These are phyloP conservation scores for Fusarium siculi DNA, from an alignment of 2,329 filamentous ascomycete species.

Conservation along the genomic window DNA sequence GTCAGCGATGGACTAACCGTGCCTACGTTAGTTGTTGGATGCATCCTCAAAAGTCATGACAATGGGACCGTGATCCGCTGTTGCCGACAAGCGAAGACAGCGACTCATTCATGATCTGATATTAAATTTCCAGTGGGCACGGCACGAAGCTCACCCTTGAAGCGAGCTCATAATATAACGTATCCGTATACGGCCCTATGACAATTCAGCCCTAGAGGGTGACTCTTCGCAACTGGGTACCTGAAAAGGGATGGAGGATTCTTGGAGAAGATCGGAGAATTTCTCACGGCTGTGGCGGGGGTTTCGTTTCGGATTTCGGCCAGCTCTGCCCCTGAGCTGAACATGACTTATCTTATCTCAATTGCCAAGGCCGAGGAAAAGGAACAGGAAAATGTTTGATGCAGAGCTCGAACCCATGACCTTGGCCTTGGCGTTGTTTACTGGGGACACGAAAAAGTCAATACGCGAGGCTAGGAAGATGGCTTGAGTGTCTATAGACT, in stretches of 20 bases:
- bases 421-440: neutral
- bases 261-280: slow-evolving; percentile 13
- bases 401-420: neutral
- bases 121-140: neutral
- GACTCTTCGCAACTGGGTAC: neutral
- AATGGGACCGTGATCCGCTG: neutral
- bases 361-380: neutral
- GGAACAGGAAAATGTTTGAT: neutral
- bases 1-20: fast-evolving
- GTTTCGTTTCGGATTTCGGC: slow-evolving; percentile 1
- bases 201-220: neutral
- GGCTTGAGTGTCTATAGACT: neutral
- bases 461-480: neutral
- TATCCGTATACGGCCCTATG: neutral
- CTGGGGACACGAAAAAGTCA: neutral
- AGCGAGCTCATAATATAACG: neutral
- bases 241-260: slow-evolving; percentile 10
- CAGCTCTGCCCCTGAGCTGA: neutral
- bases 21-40: fast-evolving
- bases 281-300: neutral
- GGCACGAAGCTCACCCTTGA: neutral
- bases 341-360: slow-evolving; percentile 5
- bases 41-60: too few relatives aligned
- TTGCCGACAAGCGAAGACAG: neutral
- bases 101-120: neutral